Base-by-base conservation (phyloP, 2,329 filamentous ascomycete genomes). In the Botryotinia globosa region DNA sequence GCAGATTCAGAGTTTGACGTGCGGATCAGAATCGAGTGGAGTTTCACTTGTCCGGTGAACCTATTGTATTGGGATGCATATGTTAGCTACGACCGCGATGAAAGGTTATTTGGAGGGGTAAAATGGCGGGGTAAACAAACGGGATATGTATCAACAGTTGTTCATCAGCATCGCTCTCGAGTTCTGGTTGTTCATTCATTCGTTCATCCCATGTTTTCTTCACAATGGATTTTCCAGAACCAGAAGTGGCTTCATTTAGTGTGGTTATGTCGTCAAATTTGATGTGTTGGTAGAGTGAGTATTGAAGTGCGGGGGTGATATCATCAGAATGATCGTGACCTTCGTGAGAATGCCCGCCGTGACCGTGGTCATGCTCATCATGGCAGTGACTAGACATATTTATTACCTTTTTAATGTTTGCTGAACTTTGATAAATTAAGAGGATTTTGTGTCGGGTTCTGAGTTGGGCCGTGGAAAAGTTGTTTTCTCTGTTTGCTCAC, bases 181-280 rank as follows among this genome's bases (percentile, higher is more conserved):
- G 86, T 83, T 97, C 92, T 0, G 94, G 93, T 77, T 89, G 84
- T 4, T 87, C 82, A 25, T 89, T 82, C 74, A 98, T 82, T 72
- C 96, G 86, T 82, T 98, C 91, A 9, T 88, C 87, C 94, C 94
- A 99, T 72, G 94, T 93, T 86, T 99, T 99, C 83, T 94, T 90
- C 51, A 97, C 89, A 44, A 98, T 87, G 1, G 88, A 88, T 77
- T 88, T 88, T 29, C 94, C 96, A 0, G 90, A 87, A 73, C 90
- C 88, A 12, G 89, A 84, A 22, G 83, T 81, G 18, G 89, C 85
- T 83, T 98, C 96, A 82, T 99, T 99, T 71, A 98, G 84, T 0
- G 95, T 96, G 54, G 86, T 89, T 75, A 99, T 90, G 42, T 90
- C 88, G 83, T 93, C 91, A 83, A 98, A 98, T 81, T 94, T 89